A percentile compares a stretch with the other conserved stretches of the same genome.
Evolutionary conservation across 2,329 filamentous ascomycete genomes (phyloP).

Genomic region (Exutisphaerella laricina): DNA sequence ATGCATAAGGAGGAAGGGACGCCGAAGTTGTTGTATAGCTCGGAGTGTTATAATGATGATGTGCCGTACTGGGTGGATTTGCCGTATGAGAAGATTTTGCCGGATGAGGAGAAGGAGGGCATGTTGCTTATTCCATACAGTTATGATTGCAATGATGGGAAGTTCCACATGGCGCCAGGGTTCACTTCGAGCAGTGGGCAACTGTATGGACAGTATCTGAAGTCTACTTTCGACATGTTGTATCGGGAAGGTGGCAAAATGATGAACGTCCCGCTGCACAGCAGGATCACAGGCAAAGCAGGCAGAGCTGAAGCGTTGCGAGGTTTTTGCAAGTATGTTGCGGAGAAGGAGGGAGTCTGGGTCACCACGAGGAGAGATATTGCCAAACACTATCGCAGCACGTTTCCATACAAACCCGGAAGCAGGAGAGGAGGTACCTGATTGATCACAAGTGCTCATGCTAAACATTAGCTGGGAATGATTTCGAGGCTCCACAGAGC

Average conservation of each 20-base stretch:
- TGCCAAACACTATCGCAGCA: slow-evolving; percentile 37
- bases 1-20: slow-evolving; percentile 38
- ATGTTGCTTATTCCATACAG: slow-evolving; percentile 33
- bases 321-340: slow-evolving; percentile 39
- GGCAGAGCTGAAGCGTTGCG: slow-evolving; percentile 37
- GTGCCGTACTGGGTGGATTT: slow-evolving; percentile 53
- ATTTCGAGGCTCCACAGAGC: no score
- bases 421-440: slow-evolving; percentile 9
- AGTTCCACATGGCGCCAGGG: slow-evolving; percentile 42
- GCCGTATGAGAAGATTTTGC: slow-evolving; percentile 41
- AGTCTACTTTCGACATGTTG: slow-evolving; percentile 37
- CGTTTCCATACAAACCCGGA: slow-evolving; percentile 35
- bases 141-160: slow-evolving; percentile 41
- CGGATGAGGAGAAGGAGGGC: slow-evolving; percentile 34
- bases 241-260: slow-evolving; percentile 41
- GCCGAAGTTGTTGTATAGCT: slow-evolving; percentile 44
- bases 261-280: slow-evolving; percentile 42
- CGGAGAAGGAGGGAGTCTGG: slow-evolving; percentile 40
- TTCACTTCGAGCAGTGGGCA: slow-evolving; percentile 38
- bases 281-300: slow-evolving; percentile 39
- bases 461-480: no score
- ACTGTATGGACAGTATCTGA: slow-evolving; percentile 38
- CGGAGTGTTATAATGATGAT: slow-evolving; percentile 51
- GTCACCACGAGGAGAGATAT: slow-evolving; percentile 42
- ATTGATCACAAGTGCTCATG: no score